Base-by-base conservation (phyloP, 257 asterid genomes). In the Lantana camara region DNA sequence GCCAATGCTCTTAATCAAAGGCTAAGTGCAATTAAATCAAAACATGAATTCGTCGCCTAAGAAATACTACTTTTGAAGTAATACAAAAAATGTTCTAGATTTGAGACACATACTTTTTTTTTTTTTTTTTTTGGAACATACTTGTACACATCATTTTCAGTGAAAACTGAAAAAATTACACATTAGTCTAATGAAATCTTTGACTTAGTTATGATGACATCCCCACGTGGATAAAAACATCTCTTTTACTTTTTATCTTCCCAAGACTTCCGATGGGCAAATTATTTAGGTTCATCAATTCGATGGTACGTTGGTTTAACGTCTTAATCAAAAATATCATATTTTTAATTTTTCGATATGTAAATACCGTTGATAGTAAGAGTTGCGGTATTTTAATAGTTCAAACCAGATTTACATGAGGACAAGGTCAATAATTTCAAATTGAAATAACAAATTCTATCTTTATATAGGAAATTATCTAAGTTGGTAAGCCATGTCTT, bases 141-240 rank as follows among this genome's bases (percentile, higher is more conserved):
- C 19, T 24, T 24, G 24, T 32, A 46, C 3, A 48, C 52, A 17
- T 63, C 66, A 46, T 46, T 71, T 63, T 71, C 57, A 9, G 30
- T 60, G 29, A 14, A 23, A 14, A 58, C n/a, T n/a, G n/a, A n/a
- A n/a, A n/a, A n/a, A n/a, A n/a, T n/a, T n/a, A n/a, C 46, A 29
- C 48, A 60, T 27, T 40, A 29, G 37, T 5, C 4, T 10, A n/a
- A 50, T 32, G 21, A 63, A 35, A 70, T 63, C 46, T 56, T 71
- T 71, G 75, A 54, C 70, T 35, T 4, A 9, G 19, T 35, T 16
- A 61, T 44, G 60, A 52, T 32, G 50, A 47, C 60, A 63, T 32
- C 67, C 72, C 19, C 77, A 66, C 64, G 68, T 41, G 68, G 24
- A 37, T 4, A 49, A 11, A 34, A 57, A 11, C 1, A 12, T 7